Conservation (phyloP, 169 alveolate species). For the Cryptosporidium baileyi region DNA sequence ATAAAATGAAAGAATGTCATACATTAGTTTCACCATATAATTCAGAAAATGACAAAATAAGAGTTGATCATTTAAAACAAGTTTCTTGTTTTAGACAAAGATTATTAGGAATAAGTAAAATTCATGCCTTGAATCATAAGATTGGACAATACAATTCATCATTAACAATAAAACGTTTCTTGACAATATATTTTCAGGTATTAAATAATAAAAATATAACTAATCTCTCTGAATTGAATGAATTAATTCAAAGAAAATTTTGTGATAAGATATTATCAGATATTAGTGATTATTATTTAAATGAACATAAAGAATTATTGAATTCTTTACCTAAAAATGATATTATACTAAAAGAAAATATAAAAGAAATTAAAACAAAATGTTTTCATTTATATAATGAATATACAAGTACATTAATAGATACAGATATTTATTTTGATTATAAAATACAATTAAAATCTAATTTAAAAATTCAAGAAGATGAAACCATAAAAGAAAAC, state of each 20-base stretch:
- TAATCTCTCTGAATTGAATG: conserved; percentile 34
- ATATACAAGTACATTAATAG: conserved; percentile 55
- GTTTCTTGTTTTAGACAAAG: conserved; percentile 53
- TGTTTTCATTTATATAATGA: conserved; percentile 67
- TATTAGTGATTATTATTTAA: background rate
- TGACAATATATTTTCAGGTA: conserved; percentile 19
- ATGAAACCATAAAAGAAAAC: conserved; percentile 21
- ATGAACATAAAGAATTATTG: background rate
- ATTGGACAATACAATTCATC: conserved; percentile 60
- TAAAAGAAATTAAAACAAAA: conserved; percentile 4
- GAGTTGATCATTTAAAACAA: conserved; percentile 59
- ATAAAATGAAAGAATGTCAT: conserved; percentile 63
- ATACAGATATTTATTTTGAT: conserved; percentile 64
- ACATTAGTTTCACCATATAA: conserved; percentile 54
- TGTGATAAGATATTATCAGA: conserved; percentile 33
- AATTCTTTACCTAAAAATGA: conserved; percentile 34
- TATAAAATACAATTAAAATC: conserved; percentile 26
- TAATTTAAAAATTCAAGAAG: background rate
- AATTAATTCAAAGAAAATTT: conserved; percentile 16
- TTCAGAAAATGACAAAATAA: background rate
- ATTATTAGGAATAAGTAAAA: conserved; percentile 46
- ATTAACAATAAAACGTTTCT: conserved; percentile 26
- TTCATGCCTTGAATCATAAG: conserved; percentile 63
- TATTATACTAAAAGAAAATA: background rate
- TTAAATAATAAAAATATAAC: background rate